Evolutionary conservation across 176 grass and related monocot genomes (phyloP).

Genomic region (Bolboschoenus planiculmis): DNA sequence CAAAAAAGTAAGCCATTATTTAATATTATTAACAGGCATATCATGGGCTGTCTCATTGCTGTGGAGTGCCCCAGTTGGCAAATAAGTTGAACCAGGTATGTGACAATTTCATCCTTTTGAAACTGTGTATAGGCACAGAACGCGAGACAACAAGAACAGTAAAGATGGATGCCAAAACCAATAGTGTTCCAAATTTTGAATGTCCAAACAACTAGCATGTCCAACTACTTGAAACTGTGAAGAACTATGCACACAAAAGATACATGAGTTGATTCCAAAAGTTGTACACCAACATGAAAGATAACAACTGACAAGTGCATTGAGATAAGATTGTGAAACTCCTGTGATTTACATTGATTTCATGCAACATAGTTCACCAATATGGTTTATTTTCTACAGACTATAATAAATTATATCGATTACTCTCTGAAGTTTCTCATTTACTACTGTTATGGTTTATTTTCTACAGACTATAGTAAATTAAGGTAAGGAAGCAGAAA

Average conservation of each 20-base stretch:
- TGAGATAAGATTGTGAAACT: not conserved
- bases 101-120: not conserved
- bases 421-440: not conserved
- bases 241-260: not conserved
- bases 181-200: not conserved
- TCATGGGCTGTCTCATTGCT: constrained; percentile 82
- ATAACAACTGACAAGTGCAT: not conserved
- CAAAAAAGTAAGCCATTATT: not conserved
- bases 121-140: constrained; percentile 1
- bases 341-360: not conserved
- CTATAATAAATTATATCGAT: not conserved
- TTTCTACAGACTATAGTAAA: not conserved
- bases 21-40: constrained; percentile 63
- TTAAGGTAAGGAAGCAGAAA: not conserved
- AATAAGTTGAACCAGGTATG: constrained; percentile 91
- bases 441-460: not conserved
- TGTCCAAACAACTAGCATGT: not conserved
- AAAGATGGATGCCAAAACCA: not conserved
- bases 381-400: not conserved
- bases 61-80: constrained; percentile 82
- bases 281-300: not conserved
- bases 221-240: not conserved
- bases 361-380: not conserved
- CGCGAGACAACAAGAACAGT: not conserved
- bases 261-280: not conserved